Base-by-base conservation (phyloP, 2,329 filamentous ascomycete genomes). In the Pseudocercospora musae region DNA sequence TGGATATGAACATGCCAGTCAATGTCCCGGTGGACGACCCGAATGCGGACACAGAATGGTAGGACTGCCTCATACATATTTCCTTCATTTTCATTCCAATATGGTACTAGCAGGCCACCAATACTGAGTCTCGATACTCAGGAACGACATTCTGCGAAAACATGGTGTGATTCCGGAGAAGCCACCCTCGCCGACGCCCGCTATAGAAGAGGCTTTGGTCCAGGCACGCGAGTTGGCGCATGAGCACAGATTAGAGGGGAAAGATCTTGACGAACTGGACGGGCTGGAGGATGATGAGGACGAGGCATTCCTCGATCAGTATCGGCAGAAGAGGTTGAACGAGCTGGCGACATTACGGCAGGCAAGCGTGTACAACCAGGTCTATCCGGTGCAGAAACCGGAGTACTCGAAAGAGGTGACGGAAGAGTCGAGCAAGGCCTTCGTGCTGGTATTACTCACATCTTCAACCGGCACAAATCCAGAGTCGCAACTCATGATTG, bases 11-110 rank as follows among this genome's bases (percentile, higher is more conserved):
- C 68, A 80, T 85, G 78, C 84, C 84, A 42, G 80, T 88, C 66
- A 84, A 88, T 72, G 95, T 99, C 63, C 92, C 93, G 49, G 89
- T 99, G 69, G 92, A 96, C 75, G 89, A 98, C 75, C 94, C 94
- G 31, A 96, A 98, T 74, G 95, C 92, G 66, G 95, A 99, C 76
- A 99, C 95, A 66, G 95, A 99, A 88, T 99, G 95, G 95, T 93
- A 68, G 61, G 65, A 40, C 27, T 37, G 1, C 54, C 40, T 57
- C 40, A 62, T 63, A 55, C 49, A 33, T 55, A 9, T 65, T 54
- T 66, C 61, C 37, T 62, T 57, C 46, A 49, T 27, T n/a, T 31
- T n/a, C 33, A 23, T 44, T 13, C 23, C 37, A 40, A 25, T 11
- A 18, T 54, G 31, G 53, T 33, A 56, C 37, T 31, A 49, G 37